These are phyloP conservation scores for Russula dissimulans DNA, from an alignment of 768 basidiomycete genomes.

Conservation along the genomic window DNA sequence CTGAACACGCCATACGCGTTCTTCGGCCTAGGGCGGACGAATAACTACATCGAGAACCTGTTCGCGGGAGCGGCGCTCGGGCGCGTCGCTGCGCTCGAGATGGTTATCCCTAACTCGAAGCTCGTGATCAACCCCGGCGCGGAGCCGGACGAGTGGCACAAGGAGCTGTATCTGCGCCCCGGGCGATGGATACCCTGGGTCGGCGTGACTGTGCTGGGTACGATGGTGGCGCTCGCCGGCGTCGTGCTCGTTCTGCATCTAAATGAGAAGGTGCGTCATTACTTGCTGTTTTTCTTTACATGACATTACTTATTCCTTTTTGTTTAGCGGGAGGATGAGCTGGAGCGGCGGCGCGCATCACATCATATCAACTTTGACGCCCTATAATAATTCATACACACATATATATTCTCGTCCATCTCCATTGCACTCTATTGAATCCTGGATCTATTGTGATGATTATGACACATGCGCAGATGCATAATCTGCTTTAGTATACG, in stretches of 20 bases:
- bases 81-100: conserved; percentile 90
- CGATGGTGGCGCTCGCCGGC: conserved; percentile 61
- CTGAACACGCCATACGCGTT: conserved; percentile 89
- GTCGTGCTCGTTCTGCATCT: conserved; percentile 84
- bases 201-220: conserved; percentile 72
- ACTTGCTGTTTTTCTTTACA: background rate
- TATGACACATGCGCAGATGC: too few species aligned
- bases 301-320: background rate
- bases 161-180: conserved; percentile 83
- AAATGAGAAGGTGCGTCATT: conserved; percentile 73
- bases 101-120: conserved; percentile 94
- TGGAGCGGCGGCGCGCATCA: conserved; percentile 78
- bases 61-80: conserved; percentile 87
- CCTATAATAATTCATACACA: conserved; percentile 36
- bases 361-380: conserved; percentile 98
- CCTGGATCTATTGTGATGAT: background rate
- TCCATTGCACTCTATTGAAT: background rate
- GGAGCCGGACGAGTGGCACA: conserved; percentile 61
- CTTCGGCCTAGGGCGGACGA: conserved; percentile 94
- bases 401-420: background rate
- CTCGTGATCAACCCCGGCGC: conserved; percentile 84
- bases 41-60: conserved; percentile 98
- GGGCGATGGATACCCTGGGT: conserved; percentile 99
- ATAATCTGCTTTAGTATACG: too few species aligned
- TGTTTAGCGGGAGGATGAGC: conserved; percentile 81